phyloP scores from a whole-genome alignment of 208 protist species.

The Acanthamoeba castellanii region DNA sequence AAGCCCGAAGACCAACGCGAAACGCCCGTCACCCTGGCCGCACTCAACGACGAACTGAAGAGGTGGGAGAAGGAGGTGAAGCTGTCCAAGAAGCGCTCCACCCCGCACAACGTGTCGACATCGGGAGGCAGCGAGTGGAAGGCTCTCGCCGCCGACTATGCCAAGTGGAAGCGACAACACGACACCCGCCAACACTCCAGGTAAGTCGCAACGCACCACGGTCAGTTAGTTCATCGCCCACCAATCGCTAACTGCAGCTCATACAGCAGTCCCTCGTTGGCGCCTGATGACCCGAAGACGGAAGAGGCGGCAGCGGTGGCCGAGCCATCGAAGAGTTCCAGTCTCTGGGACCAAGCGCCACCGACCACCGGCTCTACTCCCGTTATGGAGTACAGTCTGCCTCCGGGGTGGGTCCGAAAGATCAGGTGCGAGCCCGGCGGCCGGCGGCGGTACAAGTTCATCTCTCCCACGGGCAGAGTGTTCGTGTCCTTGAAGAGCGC shows the following conservation, averaged over 20 bases:
- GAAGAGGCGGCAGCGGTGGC: neutral
- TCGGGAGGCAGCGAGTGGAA: neutral
- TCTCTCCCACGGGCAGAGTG: neutral
- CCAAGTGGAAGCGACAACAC: neutral
- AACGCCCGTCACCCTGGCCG: neutral
- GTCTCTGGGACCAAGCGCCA: neutral
- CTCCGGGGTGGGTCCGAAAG: neutral
- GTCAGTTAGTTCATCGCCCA: too few relatives aligned
- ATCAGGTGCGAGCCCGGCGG: neutral
- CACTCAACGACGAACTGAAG: neutral
- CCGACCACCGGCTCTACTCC: neutral
- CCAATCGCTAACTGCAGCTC: neutral
- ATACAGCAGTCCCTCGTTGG: neutral
- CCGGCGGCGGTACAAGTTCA: slow-evolving; percentile 2
- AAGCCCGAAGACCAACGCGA: neutral
- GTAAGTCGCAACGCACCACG: neutral
- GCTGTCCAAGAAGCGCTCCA: neutral
- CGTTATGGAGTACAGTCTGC: neutral
- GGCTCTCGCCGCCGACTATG: neutral
- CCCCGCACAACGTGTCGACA: neutral
- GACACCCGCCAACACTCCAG: neutral
- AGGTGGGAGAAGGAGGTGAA: neutral
- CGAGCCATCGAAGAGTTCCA: neutral
- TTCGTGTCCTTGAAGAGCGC: neutral
- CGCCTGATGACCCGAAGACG: neutral